Evolutionary conservation across 495 filamentous ascomycete species (phyloP), one percentile per base, ranked within the genome.

Genomic region (Darksidea phi): DNA sequence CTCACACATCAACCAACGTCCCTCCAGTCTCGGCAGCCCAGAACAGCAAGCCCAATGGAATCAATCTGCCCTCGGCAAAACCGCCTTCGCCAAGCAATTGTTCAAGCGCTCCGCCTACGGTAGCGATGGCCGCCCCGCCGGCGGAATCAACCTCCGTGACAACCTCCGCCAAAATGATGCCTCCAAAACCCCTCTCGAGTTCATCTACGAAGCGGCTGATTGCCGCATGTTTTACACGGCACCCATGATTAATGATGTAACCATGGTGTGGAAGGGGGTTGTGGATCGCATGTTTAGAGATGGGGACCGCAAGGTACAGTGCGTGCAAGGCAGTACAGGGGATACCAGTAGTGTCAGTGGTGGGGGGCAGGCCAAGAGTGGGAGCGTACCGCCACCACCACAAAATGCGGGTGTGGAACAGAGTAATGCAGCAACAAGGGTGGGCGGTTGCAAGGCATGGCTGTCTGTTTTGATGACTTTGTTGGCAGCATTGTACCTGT

Each of bases 161-260:
- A 60, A 59, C 25, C 12, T 67, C 6, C 65, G 60, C 20, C 37
- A 48, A 8, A 41, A 51, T 11, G 65, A 67, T 41, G 26, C 54
- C 1, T 54, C 54, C 11, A 34, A 67, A 25, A 63, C 61, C 11
- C 65, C 66, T 7, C 57, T 66, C n/a, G 57, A 68, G 36, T 68
- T 68, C 34, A 58, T 61, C 20, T 68, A 68, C 41, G 66, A 64
- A 36, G 66, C 66, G 7, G 66, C 66, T 13, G 66, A 68, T 36
- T 68, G 66, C 41, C 37, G 53, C 18, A 53, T 68, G 42, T 68
- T 48, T 10, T 68, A 62, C 37, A 68, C 66, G 0, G 53, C 53
- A 37, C 43, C 56, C 11, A 61, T 57, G 51, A 49, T 66, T 25
- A 26, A 25, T 28, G 62, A 68, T 36, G 57, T 65, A 1, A 51